These are phyloP conservation scores for Butyriboletus pseudospeciosus DNA, from an alignment of 1,284 basidiomycete genomes.

Conservation along the genomic window DNA sequence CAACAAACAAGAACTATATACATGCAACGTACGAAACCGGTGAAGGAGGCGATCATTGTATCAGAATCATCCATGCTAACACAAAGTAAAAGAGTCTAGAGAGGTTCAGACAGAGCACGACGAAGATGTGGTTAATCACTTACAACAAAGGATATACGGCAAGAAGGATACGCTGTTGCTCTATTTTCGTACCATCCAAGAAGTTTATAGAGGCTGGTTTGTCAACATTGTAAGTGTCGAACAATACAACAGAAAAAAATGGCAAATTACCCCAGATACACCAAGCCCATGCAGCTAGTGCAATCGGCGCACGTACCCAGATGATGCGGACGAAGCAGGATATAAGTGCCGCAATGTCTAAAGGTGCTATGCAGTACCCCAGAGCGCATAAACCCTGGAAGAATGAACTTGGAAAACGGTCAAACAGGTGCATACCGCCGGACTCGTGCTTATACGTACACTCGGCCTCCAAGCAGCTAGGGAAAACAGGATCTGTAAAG, in stretches of 20 bases:
- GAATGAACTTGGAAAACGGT: slow-evolving; percentile 65
- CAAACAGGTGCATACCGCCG: background rate
- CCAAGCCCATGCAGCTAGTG: slow-evolving; percentile 86
- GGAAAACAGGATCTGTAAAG: slow-evolving; percentile 3
- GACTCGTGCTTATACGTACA: slow-evolving; percentile 50
- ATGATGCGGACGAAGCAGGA: slow-evolving; percentile 82
- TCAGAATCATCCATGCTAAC: slow-evolving; percentile 92
- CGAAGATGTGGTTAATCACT: slow-evolving; percentile 3
- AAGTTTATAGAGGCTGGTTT: slow-evolving; percentile 84
- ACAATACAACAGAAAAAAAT: background rate
- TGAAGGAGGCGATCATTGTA: slow-evolving; percentile 49
- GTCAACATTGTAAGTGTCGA: slow-evolving; percentile 1
- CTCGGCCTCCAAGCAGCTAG: slow-evolving; percentile 86
- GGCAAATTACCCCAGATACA: slow-evolving; percentile 81
- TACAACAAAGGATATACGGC: slow-evolving; percentile 91
- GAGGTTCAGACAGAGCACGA: background rate
- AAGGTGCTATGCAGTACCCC: slow-evolving; percentile 87
- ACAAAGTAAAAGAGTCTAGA: slow-evolving; percentile 77
- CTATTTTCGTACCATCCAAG: slow-evolving; percentile 88
- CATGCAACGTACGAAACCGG: slow-evolving; percentile 5
- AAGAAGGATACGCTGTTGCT: slow-evolving; percentile 79
- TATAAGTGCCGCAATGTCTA: slow-evolving; percentile 83
- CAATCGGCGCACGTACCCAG: slow-evolving; percentile 80
- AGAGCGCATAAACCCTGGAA: slow-evolving; percentile 93
- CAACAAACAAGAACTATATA: slow-evolving; percentile 15